These are phyloP conservation scores for Metschnikowia kofuensis DNA, from an alignment of 805 yeast genomes.

Conservation along the genomic window DNA sequence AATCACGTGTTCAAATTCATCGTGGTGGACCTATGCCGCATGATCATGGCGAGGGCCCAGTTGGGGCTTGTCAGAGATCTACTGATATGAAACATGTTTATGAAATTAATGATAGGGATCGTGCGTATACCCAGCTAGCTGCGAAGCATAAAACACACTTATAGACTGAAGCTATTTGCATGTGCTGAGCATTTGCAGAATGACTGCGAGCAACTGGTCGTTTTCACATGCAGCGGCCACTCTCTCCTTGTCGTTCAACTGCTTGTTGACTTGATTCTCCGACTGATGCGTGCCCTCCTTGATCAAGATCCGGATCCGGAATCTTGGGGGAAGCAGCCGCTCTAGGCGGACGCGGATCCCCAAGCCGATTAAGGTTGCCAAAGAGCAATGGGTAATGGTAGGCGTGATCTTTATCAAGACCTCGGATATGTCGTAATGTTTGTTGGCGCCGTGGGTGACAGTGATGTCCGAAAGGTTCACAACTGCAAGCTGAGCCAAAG, in stretches of 20 bases:
- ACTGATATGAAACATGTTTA: neutral
- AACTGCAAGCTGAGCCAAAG: conserved; percentile 91
- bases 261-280: conserved; percentile 94
- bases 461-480: conserved; percentile 80
- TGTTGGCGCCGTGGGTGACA: conserved; percentile 54
- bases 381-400: conserved; percentile 94
- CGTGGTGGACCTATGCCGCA: conserved; percentile 33
- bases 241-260: conserved; percentile 93
- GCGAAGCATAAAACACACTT: too few relatives aligned
- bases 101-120: neutral
- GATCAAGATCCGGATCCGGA: conserved; percentile 71
- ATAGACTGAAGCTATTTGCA: conserved; percentile 43
- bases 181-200: conserved; percentile 85
- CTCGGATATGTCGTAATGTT: conserved; percentile 55
- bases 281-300: conserved; percentile 95
- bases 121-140: too few relatives aligned
- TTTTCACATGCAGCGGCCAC: conserved; percentile 99
- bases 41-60: conserved; percentile 25
- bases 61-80: neutral
- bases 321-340: conserved; percentile 81
- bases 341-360: conserved; percentile 92
- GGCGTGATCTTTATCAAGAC: conserved; percentile 88
- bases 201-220: conserved; percentile 85
- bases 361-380: conserved; percentile 92
- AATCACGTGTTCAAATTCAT: conserved; percentile 34